Percentiles rank a stretch among this genome's conserved stretches.
Conservation (phyloP, 2,329 filamentous ascomycete genomes). For the Colletotrichum zoysiae region DNA sequence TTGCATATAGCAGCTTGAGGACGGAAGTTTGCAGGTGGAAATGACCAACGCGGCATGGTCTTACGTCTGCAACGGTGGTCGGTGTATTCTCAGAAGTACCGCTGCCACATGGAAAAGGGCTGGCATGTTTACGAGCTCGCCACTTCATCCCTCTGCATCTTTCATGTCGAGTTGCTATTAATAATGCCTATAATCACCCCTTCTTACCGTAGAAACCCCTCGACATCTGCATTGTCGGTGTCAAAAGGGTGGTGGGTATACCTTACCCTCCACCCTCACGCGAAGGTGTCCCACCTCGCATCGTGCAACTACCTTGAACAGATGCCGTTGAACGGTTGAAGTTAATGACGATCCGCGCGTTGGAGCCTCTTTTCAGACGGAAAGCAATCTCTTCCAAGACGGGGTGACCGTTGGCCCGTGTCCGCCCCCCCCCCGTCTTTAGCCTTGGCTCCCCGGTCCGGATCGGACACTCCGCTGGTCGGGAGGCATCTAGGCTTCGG, state of each 20-base stretch:
- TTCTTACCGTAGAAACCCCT: no score
- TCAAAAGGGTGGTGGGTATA: not conserved
- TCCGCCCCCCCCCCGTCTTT: not conserved
- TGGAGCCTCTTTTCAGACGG: constrained; percentile 22
- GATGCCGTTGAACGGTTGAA: not conserved
- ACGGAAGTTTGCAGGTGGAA: not conserved
- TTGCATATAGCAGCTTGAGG: not conserved
- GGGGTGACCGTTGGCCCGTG: constrained; percentile 4
- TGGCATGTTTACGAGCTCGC: not conserved
- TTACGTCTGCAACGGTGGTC: not conserved
- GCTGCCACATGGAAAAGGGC: not conserved
- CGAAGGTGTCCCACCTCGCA: not conserved
- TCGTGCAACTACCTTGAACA: not conserved
- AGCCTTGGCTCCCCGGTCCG: not conserved
- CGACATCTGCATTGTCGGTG: not conserved
- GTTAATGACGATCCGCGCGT: constrained; percentile 17
- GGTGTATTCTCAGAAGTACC: not conserved
- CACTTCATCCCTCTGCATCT: not conserved
- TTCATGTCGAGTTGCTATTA: not conserved
- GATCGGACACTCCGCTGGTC: constrained; percentile 27
- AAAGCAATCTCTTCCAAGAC: constrained; percentile 30
- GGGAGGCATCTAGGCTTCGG: constrained; percentile 23
- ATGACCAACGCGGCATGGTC: not conserved
- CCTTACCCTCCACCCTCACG: no score
- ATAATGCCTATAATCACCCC: not conserved